phyloP scores from a whole-genome alignment of 345 rosid genomes.

The Mangifera indica region DNA sequence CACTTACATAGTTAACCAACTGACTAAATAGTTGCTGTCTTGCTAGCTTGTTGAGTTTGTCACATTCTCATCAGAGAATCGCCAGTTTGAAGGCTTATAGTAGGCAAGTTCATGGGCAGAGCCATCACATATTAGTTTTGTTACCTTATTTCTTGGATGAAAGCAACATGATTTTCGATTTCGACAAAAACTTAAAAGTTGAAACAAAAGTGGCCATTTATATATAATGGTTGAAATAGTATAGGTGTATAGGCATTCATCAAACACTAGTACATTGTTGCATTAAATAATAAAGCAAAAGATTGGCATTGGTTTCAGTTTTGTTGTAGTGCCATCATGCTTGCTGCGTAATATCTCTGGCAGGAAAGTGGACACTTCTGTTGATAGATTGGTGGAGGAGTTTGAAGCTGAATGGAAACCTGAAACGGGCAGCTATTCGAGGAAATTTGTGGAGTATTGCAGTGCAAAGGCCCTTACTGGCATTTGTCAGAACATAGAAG shows the following conservation, averaged over 20 bases:
- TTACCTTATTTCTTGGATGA: too few relatives aligned
- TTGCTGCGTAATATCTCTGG: neutral
- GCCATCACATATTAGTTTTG: too few relatives aligned
- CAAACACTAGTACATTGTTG: neutral
- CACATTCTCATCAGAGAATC: too few relatives aligned
- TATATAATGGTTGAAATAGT: neutral
- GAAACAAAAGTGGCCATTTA: neutral
- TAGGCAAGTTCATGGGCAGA: neutral
- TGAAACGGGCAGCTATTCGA: slow-evolving; percentile 47
- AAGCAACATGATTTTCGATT: neutral
- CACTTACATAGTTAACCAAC: too few relatives aligned
- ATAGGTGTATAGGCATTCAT: neutral
- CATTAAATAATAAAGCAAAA: neutral
- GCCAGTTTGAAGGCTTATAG: too few relatives aligned
- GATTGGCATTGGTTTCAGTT: neutral
- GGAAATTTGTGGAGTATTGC: slow-evolving; percentile 73
- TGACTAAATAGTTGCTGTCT: too few relatives aligned
- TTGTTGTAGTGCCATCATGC: neutral
- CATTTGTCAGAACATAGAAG: slow-evolving; percentile 50
- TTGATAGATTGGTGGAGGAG: slow-evolving; percentile 54
- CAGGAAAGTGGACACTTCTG: slow-evolving; percentile 53
- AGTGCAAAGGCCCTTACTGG: slow-evolving; percentile 43
- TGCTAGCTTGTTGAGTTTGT: neutral
- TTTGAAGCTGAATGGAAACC: slow-evolving; percentile 66
- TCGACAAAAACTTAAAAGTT: neutral